Percentiles rank a stretch among this genome's conserved stretches.
These are phyloP conservation scores for Leishmania arabica DNA, from an alignment of 208 protist species.

Conservation along the genomic window DNA sequence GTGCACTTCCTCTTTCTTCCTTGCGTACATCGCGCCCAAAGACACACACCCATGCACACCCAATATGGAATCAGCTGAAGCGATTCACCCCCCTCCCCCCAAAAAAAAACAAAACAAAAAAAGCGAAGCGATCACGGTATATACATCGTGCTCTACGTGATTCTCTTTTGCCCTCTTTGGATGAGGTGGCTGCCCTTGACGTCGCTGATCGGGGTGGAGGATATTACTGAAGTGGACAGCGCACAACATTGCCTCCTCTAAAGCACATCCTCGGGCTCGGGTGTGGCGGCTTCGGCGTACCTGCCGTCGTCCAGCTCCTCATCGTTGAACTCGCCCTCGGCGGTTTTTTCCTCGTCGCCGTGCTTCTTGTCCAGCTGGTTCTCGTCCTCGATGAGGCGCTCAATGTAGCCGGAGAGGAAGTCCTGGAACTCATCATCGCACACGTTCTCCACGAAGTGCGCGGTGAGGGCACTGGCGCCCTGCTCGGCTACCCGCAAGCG, in stretches of 20 bases:
- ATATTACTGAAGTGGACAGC: neutral
- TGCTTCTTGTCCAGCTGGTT: constrained; percentile 49
- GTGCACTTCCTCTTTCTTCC: neutral
- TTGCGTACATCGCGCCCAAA: constrained; percentile 8
- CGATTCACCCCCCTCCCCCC: neutral
- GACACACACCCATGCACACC: neutral
- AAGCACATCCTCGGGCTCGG: constrained; percentile 5
- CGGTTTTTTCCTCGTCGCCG: constrained; percentile 5
- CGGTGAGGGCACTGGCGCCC: constrained; percentile 39
- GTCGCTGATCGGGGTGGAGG: neutral
- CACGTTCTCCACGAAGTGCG: constrained; percentile 62
- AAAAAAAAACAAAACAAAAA: neutral
- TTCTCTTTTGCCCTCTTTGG: neutral
- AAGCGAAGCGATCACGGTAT: constrained; percentile 2
- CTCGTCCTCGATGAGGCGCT: constrained; percentile 60
- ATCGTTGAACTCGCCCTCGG: constrained; percentile 19
- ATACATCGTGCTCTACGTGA: constrained; percentile 7
- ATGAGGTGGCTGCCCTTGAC: neutral
- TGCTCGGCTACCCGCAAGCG: constrained; percentile 53
- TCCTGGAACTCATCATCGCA: constrained; percentile 47
- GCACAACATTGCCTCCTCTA: constrained; percentile 8
- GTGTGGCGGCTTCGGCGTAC: constrained; percentile 1
- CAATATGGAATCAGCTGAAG: constrained; percentile 5
- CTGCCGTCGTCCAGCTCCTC: constrained; percentile 5
- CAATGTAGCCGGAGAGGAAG: constrained; percentile 47